These are phyloP conservation scores for Globisporangium polare DNA, from an alignment of 352 stramenopile species.

Conservation along the genomic window DNA sequence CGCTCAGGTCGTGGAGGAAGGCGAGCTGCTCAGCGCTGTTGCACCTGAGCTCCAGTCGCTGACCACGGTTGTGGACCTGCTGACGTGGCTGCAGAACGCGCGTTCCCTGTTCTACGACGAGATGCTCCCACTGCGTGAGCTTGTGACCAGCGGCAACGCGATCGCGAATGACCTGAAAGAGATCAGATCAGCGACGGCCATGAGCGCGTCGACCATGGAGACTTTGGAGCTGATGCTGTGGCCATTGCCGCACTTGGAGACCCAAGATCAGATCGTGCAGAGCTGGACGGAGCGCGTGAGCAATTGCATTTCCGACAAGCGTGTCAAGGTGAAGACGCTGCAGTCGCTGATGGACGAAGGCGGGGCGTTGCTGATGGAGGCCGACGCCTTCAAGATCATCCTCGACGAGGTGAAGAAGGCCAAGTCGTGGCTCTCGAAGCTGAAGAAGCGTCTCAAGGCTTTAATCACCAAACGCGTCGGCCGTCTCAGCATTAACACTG, in stretches of 20 bases:
- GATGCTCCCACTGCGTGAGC: constrained; percentile 49
- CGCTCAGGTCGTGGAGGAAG: constrained; percentile 49
- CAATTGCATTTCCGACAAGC: constrained; percentile 60
- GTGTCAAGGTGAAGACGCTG: constrained; percentile 47
- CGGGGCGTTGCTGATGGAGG: constrained; percentile 56
- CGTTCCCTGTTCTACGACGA: constrained; percentile 82
- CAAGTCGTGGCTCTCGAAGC: constrained; percentile 77
- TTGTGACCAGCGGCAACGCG: constrained; percentile 47
- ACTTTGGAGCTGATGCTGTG: constrained; percentile 59
- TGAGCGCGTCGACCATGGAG: constrained; percentile 32
- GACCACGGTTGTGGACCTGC: constrained; percentile 43
- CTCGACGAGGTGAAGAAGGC: constrained; percentile 80
- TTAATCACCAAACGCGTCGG: constrained; percentile 67
- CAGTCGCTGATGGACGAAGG: constrained; percentile 56
- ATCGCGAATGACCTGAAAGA: constrained; percentile 31
- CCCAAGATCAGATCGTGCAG: constrained; percentile 59
- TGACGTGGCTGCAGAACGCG: constrained; percentile 76
- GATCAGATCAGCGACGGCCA: constrained; percentile 15
- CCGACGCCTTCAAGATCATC: constrained; percentile 72
- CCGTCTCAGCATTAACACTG: constrained; percentile 56
- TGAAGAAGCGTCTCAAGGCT: constrained; percentile 78
- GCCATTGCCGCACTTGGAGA: constrained; percentile 65
- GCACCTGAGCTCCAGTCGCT: constrained; percentile 54
- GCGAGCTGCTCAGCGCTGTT: constrained; percentile 61
- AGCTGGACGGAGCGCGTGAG: constrained; percentile 57